Evolutionary conservation across 345 rosid species (phyloP).

Genomic region (Murraya paniculata): DNA sequence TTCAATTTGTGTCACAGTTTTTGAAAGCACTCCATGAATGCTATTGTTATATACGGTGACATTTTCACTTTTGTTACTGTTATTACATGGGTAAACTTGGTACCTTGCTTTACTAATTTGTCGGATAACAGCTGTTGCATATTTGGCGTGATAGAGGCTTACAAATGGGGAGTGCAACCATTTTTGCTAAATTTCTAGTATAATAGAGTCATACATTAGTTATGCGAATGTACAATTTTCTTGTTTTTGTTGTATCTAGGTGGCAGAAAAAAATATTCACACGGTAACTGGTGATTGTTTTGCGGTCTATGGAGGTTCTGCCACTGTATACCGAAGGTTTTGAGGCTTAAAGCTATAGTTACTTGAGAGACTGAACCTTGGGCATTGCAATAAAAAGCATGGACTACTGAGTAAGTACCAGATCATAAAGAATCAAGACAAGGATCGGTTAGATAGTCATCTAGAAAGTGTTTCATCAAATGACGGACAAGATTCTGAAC

Average conservation of each 20-base stretch:
- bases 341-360: constrained; percentile 23
- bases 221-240: neutral
- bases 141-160: neutral
- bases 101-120: neutral
- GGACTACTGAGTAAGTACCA: constrained; percentile 29
- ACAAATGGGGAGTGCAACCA: neutral
- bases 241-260: constrained; percentile 29
- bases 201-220: neutral
- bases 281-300: constrained; percentile 27
- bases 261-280: constrained; percentile 18
- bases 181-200: neutral
- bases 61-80: neutral
- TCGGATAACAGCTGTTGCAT: neutral
- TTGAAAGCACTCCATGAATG: no score
- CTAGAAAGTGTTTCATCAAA: constrained; percentile 28
- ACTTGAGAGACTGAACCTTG: neutral
- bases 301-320: constrained; percentile 35
- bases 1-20: no score
- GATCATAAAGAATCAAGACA: constrained; percentile 35
- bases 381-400: constrained; percentile 24
- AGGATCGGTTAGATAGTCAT: constrained; percentile 19
- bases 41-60: no score
- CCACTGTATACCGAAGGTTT: constrained; percentile 35
- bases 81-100: neutral
- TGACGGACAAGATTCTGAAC: constrained; percentile 25